phyloP scores from a whole-genome alignment of 805 yeast species.

The Wickerhamiella occidentalis region DNA sequence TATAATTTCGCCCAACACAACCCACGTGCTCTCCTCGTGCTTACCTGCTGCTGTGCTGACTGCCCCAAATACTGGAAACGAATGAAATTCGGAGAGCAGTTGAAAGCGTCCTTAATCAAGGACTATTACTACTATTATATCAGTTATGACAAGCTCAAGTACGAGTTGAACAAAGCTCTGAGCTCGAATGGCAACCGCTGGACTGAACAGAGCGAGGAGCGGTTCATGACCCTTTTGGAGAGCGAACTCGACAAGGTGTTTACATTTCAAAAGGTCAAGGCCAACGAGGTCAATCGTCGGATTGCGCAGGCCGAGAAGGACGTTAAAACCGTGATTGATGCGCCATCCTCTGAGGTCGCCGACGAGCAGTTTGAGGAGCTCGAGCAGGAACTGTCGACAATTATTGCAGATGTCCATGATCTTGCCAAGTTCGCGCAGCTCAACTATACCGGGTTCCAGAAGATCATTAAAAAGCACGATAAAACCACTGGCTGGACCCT shows the following conservation, averaged over 20 bases:
- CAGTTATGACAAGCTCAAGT: conserved; percentile 81
- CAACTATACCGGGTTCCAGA: conserved; percentile 94
- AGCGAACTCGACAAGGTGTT: conserved; percentile 84
- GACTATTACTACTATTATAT: conserved; percentile 86
- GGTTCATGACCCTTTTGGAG: conserved; percentile 63
- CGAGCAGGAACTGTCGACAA: conserved; percentile 68
- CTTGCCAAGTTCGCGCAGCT: conserved; percentile 85
- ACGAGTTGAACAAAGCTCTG: conserved; percentile 59
- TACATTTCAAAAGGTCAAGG: conserved; percentile 79
- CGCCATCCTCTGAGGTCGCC: conserved; percentile 30
- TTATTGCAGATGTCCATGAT: conserved; percentile 95
- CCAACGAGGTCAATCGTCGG: conserved; percentile 72
- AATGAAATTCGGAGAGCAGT: conserved; percentile 95
- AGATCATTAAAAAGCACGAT: conserved; percentile 93
- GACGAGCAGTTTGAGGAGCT: conserved; percentile 61
- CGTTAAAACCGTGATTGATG: conserved; percentile 50
- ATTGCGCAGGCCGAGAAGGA: conserved; percentile 69
- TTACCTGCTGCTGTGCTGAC: conserved; percentile 1
- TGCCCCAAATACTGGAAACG: not conserved
- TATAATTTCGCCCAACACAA: not conserved
- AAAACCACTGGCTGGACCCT: conserved; percentile 69
- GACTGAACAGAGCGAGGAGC: conserved; percentile 71
- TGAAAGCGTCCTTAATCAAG: conserved; percentile 76
- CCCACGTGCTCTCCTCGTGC: conserved; percentile 11
- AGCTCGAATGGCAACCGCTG: conserved; percentile 44